These are phyloP conservation scores for Fusarium torreyae DNA, from an alignment of 2,329 filamentous ascomycete genomes.

Conservation along the genomic window DNA sequence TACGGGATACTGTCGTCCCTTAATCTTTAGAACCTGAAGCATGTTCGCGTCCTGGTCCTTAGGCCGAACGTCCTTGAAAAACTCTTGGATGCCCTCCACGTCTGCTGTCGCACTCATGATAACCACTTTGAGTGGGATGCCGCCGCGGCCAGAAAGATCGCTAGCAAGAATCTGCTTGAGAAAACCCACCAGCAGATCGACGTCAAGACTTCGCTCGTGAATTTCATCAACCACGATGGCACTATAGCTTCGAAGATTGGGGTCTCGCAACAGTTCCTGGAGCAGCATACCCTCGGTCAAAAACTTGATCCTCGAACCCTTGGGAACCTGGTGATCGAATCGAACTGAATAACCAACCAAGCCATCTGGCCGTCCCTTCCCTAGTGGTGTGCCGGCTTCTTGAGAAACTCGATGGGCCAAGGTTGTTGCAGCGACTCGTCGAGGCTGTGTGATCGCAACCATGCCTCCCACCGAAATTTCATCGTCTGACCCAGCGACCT, in stretches of 20 bases:
- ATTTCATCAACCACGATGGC: conserved; percentile 96
- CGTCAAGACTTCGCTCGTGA: conserved; percentile 94
- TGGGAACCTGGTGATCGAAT: conserved; percentile 90
- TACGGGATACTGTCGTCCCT: conserved; percentile 90
- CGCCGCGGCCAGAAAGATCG: conserved; percentile 75
- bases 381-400: conserved; percentile 74
- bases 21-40: conserved; percentile 73
- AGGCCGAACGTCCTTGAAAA: conserved; percentile 70
- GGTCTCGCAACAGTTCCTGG: conserved; percentile 92
- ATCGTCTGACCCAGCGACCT: conserved; percentile 56
- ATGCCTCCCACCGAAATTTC: conserved; percentile 77
- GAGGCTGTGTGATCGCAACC: conserved; percentile 94
- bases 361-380: conserved; percentile 58
- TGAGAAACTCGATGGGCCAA: conserved; percentile 89
- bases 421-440: conserved; percentile 93
- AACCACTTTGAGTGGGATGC: conserved; percentile 85
- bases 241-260: conserved; percentile 86
- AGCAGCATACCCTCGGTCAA: conserved; percentile 96
- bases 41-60: conserved; percentile 32
- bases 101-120: conserved; percentile 98
- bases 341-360: conserved; percentile 93
- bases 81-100: conserved; percentile 81
- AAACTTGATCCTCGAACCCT: conserved; percentile 90
- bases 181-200: conserved; percentile 92
- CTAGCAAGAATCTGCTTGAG: conserved; percentile 81